Evolutionary conservation across 1,139 yeast species (phyloP).

Genomic region (Magnusiomyces magnusii): DNA sequence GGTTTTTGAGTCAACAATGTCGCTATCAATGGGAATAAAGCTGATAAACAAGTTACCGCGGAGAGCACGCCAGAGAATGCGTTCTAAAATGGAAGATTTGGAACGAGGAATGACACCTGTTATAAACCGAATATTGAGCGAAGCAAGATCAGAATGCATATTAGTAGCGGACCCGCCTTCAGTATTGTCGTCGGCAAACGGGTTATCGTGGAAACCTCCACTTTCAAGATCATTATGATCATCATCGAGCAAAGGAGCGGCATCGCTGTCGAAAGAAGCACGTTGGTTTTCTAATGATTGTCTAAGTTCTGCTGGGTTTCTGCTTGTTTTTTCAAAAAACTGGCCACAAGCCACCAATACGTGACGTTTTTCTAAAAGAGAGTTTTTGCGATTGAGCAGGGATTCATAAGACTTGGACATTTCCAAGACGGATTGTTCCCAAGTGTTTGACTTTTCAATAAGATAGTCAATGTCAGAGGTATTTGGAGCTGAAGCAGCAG

Average conservation of each 20-base stretch:
- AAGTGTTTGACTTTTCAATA: conserved; percentile 53
- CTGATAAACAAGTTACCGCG: conserved; percentile 83
- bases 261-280: conserved; percentile 29
- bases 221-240: conserved; percentile 14
- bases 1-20: conserved; percentile 44
- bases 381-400: conserved; percentile 47
- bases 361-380: conserved; percentile 54
- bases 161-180: not conserved
- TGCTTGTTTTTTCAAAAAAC: conserved; percentile 44
- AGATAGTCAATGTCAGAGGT: conserved; percentile 71
- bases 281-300: conserved; percentile 24
- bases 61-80: conserved; percentile 85
- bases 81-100: conserved; percentile 65
- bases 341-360: conserved; percentile 62
- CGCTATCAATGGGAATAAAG: conserved; percentile 57
- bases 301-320: conserved; percentile 23
- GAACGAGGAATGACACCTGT: conserved; percentile 77
- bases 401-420: conserved; percentile 50
- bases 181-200: not conserved
- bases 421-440: conserved; percentile 53
- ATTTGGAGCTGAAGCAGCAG: conserved; percentile 38
- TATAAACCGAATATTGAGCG: conserved; percentile 48
- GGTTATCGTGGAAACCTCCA: not conserved
- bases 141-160: not conserved
- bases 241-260: conserved; percentile 30